Percentiles rank a stretch among this genome's conserved stretches.
These are phyloP conservation scores for Cryptosporidium xiaoi DNA, from an alignment of 169 alveolate species.

Conservation along the genomic window DNA sequence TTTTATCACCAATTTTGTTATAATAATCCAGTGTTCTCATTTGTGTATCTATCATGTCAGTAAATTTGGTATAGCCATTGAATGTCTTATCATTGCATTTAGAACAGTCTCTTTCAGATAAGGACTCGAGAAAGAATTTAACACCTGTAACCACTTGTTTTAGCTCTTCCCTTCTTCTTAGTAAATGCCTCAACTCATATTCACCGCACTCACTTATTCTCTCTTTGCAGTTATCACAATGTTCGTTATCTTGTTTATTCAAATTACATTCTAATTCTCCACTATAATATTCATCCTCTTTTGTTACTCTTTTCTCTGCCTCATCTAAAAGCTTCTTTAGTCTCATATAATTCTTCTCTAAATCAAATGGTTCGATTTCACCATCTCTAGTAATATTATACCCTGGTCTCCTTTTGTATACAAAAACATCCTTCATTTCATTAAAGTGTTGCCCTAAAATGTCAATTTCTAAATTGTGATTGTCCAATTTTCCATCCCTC, in stretches of 20 bases:
- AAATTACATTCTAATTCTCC: too few species aligned
- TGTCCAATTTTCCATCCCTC: neutral
- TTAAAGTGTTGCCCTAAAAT: neutral
- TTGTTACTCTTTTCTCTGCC: neutral
- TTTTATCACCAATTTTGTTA: neutral
- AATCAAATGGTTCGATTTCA: neutral
- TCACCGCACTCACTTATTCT: neutral
- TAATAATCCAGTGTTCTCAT: conserved; percentile 15
- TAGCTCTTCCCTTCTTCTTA: conserved; percentile 3
- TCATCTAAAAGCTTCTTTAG: conserved; percentile 4
- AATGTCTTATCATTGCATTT: conserved; percentile 8
- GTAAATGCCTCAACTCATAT: neutral
- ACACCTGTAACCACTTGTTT: conserved; percentile 17
- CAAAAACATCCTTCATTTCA: neutral
- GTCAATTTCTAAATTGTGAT: neutral
- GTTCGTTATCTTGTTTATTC: too few species aligned
- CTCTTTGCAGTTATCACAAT: neutral
- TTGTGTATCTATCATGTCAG: conserved; percentile 45
- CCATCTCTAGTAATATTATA: conserved; percentile 6
- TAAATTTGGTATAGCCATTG: conserved; percentile 20
- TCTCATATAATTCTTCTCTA: conserved; percentile 1
- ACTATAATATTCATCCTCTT: neutral
- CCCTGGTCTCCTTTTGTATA: conserved; percentile 10
- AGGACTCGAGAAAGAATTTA: conserved; percentile 28
- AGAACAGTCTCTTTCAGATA: conserved; percentile 43